phyloP scores from a whole-genome alignment of 768 basidiomycete genomes.

The Xerocomellus chrysenteron region DNA sequence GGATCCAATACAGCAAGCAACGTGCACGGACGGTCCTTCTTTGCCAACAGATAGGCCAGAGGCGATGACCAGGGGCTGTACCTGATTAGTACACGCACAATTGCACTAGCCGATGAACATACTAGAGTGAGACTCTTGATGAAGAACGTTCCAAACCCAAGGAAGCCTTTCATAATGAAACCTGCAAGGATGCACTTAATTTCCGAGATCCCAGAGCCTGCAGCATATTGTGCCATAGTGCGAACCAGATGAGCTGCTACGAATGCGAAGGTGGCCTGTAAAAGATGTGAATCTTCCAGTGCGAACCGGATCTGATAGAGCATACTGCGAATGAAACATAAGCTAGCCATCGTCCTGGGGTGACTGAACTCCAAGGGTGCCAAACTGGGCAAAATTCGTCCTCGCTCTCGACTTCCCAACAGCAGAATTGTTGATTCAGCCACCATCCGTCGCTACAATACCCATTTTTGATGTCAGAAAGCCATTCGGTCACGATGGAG shows the following conservation, averaged over 20 bases:
- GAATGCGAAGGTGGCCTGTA: slow-evolving; percentile 77
- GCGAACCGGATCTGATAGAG: slow-evolving; percentile 11
- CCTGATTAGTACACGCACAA: slow-evolving; percentile 14
- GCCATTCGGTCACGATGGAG: slow-evolving; percentile 94
- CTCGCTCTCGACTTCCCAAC: slow-evolving; percentile 89
- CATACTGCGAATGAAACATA: slow-evolving; percentile 90
- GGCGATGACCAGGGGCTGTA: slow-evolving; percentile 91
- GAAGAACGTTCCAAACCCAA: slow-evolving; percentile 84
- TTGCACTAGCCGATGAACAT: slow-evolving; percentile 28
- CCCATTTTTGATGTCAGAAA: slow-evolving; percentile 96
- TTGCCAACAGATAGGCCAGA: slow-evolving; percentile 97
- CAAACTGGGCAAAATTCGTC: slow-evolving; percentile 88
- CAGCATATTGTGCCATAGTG: slow-evolving; percentile 89
- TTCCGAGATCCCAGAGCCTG: slow-evolving; percentile 97
- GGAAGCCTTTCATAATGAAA: slow-evolving; percentile 95
- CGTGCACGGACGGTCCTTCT: slow-evolving; percentile 97
- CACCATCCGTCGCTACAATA: slow-evolving; percentile 98
- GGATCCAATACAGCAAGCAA: slow-evolving; percentile 91
- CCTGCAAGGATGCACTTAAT: slow-evolving; percentile 98
- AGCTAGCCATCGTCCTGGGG: slow-evolving; percentile 73
- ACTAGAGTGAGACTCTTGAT: slow-evolving; percentile 96
- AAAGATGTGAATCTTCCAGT: slow-evolving; percentile 2
- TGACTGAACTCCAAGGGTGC: slow-evolving; percentile 82
- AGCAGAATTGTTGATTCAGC: slow-evolving; percentile 97
- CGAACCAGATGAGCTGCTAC: slow-evolving; percentile 86